Percentiles rank a stretch among this genome's conserved stretches.
These are phyloP conservation scores for Diaporthe vaccinii DNA, from an alignment of 2,329 filamentous ascomycete species.

Conservation along the genomic window DNA sequence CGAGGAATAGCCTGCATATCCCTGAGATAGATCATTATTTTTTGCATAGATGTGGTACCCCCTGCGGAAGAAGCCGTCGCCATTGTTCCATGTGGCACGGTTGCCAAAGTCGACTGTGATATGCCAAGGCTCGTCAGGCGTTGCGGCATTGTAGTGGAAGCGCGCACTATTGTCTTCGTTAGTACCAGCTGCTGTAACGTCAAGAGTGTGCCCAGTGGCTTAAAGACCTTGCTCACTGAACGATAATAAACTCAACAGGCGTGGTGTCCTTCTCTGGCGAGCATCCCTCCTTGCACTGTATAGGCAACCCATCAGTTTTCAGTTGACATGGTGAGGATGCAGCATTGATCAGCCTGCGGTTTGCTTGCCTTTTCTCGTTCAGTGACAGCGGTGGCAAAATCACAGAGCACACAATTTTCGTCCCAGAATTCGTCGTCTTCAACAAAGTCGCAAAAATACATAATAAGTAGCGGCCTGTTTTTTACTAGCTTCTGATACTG, in stretches of 20 bases:
- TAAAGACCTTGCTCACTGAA: neutral
- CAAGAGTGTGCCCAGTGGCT: neutral
- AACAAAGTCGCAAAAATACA: neutral
- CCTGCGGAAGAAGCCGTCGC: neutral
- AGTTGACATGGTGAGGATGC: neutral
- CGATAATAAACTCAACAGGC: neutral
- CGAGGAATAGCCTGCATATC: neutral
- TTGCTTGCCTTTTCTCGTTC: neutral
- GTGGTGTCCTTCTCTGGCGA: neutral
- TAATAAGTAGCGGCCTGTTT: neutral
- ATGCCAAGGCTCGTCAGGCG: neutral
- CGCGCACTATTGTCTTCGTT: neutral
- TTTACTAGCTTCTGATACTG: neutral
- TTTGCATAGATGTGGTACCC: neutral
- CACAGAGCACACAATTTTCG: neutral
- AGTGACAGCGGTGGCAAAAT: neutral
- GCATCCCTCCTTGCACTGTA: neutral
- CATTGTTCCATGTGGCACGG: neutral
- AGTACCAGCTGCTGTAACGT: neutral
- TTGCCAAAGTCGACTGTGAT: neutral
- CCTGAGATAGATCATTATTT: neutral
- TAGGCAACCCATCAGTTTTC: neutral
- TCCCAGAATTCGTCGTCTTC: slow-evolving; percentile 8
- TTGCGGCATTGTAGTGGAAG: neutral
- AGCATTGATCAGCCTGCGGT: neutral